Conservation (phyloP, 495 filamentous ascomycete species). For the Durotheca rogersii region DNA sequence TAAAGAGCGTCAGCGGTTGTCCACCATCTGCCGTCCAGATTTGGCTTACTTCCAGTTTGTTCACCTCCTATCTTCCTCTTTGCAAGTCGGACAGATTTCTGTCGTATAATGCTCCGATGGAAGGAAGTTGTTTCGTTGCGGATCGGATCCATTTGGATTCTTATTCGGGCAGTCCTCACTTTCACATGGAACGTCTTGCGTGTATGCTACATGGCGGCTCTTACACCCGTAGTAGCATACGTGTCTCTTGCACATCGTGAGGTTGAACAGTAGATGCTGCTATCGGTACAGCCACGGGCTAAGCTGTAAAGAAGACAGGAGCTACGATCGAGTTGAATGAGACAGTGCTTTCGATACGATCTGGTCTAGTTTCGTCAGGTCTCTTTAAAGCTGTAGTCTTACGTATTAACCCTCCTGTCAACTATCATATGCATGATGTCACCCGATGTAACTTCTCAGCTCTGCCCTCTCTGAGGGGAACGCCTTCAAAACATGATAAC, state of each 20-base stretch:
- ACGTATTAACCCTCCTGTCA: no score
- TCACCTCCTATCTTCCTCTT: constrained; percentile 1
- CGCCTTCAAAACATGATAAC: no score
- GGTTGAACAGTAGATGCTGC: neutral
- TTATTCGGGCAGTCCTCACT: neutral
- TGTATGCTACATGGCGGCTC: constrained; percentile 3
- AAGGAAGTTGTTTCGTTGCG: neutral
- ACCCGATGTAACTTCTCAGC: no score
- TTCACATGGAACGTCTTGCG: neutral
- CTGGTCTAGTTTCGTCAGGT: no score
- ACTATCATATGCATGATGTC: no score
- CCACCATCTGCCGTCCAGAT: neutral
- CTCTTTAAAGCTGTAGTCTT: no score
- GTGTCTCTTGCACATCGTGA: constrained; percentile 3
- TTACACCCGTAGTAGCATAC: neutral
- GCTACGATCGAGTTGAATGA: neutral
- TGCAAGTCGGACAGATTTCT: constrained; percentile 6
- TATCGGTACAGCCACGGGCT: neutral
- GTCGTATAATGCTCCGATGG: neutral
- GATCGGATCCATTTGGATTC: neutral
- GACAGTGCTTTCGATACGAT: no score
- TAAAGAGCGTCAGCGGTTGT: no score
- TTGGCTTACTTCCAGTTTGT: neutral
- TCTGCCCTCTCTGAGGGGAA: no score
- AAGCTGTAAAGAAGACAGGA: neutral